A percentile compares a stretch with the other conserved stretches of the same genome.
Evolutionary conservation across 768 basidiomycete species (phyloP).

Genomic region (Pleurotus djamor): DNA sequence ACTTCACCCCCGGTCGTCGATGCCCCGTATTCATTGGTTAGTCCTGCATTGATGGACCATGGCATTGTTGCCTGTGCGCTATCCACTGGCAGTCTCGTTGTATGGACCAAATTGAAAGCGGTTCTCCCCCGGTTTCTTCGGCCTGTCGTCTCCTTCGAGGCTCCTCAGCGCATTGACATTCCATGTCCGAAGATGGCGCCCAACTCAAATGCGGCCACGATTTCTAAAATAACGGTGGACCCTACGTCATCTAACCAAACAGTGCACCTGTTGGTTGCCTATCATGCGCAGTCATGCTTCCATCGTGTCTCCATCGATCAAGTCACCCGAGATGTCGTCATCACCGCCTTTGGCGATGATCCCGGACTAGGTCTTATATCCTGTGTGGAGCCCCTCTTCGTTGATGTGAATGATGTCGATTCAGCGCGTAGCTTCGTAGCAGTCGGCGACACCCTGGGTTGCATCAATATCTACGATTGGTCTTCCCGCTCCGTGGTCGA

Average conservation of each 20-base stretch:
- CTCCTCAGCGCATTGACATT: constrained; percentile 24
- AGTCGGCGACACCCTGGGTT: constrained; percentile 65
- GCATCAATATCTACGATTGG: constrained; percentile 62
- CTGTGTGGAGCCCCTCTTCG: constrained; percentile 46
- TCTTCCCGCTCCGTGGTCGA: constrained; percentile 4
- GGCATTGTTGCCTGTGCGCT: constrained; percentile 54
- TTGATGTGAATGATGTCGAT: constrained; percentile 15
- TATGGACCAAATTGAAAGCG: constrained; percentile 48
- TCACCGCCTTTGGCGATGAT: constrained; percentile 45
- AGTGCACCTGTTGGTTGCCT: constrained; percentile 45
- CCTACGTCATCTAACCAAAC: not conserved
- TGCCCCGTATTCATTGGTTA: not conserved
- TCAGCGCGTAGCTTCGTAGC: constrained; percentile 50
- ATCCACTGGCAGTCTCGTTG: constrained; percentile 52
- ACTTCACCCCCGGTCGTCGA: constrained; percentile 34
- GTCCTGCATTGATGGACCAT: constrained; percentile 22
- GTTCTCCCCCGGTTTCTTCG: constrained; percentile 15
- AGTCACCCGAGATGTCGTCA: constrained; percentile 23
- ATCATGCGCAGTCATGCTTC: constrained; percentile 46
- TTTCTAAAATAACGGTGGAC: not conserved
- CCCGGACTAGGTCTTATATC: constrained; percentile 50
- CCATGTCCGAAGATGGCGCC: constrained; percentile 26
- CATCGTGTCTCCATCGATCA: constrained; percentile 45
- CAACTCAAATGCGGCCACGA: not conserved
- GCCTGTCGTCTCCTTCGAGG: constrained; percentile 17